Evolutionary conservation across 192 early-diverging fungal genomes (phyloP), one percentile per base, ranked within the genome.

Genomic region (Chytriomyces sp.): DNA sequence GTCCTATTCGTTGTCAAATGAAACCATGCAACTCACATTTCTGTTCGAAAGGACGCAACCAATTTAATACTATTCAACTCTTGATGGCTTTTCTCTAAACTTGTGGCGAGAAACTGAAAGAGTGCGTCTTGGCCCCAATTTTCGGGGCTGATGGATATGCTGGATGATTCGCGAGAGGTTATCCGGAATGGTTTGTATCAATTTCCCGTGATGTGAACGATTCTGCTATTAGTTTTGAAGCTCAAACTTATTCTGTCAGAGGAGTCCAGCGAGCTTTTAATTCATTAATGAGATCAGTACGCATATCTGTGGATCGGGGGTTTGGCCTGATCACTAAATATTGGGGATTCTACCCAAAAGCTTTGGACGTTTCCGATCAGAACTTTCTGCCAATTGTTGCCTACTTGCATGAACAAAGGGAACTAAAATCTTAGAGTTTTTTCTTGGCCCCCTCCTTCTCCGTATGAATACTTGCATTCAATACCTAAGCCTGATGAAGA

Each of bases 261-360:
- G 93, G 96, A 98, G 88, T 93, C 93, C 5, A 81, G 98, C 6
- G 78, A 96, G 69, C 78, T 99, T 31, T 70, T 99, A 72, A 97
- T 86, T 91, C 58, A 88, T 81, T 44, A 96, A 96, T 78, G 92
- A 93, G 8, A 95, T 97, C 59, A 92, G 98, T 30, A 96, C 98
- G 82, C 97, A 99, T 84, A 94, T 99, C 69, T 92, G 98, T 58
- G 96, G 96, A 17, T 99, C 98, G 80, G 93, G 98, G 65, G 95
- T 93, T 70, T 93, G 94, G 4, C 98, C 98, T 81, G 98, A 99
- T 61, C 84, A 91, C 7, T 80, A 98, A 22, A 79, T 99, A 56
- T 82, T 81, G 2, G 93, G 98, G 53, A 91, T 98, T 65, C 75
- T 89, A 58, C 93, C 94, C 36, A 95, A 98, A 74, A 94, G 93